Evolutionary conservation across 2,329 filamentous ascomycete species (phyloP).

Genomic region (Cladosporium colombiae): DNA sequence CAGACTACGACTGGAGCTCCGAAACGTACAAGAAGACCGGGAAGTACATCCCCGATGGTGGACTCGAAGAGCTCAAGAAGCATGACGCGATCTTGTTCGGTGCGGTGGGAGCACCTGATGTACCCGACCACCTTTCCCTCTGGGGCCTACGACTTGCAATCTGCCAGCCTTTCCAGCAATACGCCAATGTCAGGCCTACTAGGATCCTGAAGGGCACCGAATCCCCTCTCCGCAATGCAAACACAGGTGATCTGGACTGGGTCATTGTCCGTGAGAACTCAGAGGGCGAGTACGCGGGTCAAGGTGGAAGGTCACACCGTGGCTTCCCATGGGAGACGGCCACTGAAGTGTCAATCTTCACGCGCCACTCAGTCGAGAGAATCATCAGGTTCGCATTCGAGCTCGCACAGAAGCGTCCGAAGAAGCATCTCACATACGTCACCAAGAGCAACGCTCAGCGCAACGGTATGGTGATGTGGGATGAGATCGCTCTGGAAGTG

Average conservation of each 20-base stretch:
- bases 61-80: conserved; percentile 56
- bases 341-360: conserved; percentile 66
- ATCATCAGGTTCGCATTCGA: conserved; percentile 66
- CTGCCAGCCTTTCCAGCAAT: conserved; percentile 57
- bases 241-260: conserved; percentile 64
- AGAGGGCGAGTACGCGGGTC: conserved; percentile 66
- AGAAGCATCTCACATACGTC: conserved; percentile 62
- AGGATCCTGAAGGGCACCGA: conserved; percentile 61
- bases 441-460: conserved; percentile 67
- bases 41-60: conserved; percentile 64
- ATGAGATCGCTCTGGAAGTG: conserved; percentile 60
- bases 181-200: conserved; percentile 60
- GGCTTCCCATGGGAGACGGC: conserved; percentile 61
- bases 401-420: conserved; percentile 56
- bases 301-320: conserved; percentile 62
- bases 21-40: conserved; percentile 66
- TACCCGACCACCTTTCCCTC: conserved; percentile 53
- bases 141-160: conserved; percentile 59
- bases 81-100: conserved; percentile 70
- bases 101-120: conserved; percentile 62
- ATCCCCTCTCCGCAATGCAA: conserved; percentile 56
- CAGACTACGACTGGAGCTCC: conserved; percentile 66
- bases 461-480: conserved; percentile 69
- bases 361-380: conserved; percentile 59
- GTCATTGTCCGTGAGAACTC: conserved; percentile 68